Evolutionary conservation across 805 yeast species (phyloP), one percentile per base, ranked within the genome.

Genomic region (Suhomyces vadensis): DNA sequence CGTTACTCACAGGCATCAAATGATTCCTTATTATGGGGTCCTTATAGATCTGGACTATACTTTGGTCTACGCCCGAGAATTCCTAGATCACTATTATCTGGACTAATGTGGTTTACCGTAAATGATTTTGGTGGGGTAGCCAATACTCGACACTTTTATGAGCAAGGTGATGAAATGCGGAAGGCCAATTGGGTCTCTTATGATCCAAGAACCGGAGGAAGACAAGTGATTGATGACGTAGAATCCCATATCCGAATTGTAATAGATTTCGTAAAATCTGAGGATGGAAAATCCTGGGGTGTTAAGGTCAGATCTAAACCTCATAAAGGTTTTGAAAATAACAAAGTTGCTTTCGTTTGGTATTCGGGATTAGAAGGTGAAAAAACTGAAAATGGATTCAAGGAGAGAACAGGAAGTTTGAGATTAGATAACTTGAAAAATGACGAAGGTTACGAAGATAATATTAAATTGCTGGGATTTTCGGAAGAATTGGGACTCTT

Each of bases 201-300:
- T 61, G 98, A 94, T 59, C 90, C 97, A 4, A 75, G 98, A 50
- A 39, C 65, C 10, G 99, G 99, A 19, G 99, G 99, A 0, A 71
- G 77, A 48, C 92, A 94, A 58, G 69, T 78, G 1, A 81, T 94
- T 22, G 66, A 72, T 27, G 99, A 94, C 60, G 63, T 67, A 16
- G 85, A 78, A 25, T 77, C 81, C 48, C 79, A 80, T 43, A 63
- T 90, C 3, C 77, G 78, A 43, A 55, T 94, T 31, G 77, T 79
- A 0, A 80, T 87, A 5, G 87, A 85, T 48, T 87, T 90, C 61
- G 85, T 85, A 23, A 94, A 94, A 65, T 76, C 79, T 39, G 69
- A 63, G 6, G 83, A 79, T 43, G 87, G 84, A 3, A 79, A 79
- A 13, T 83, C 85, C 37, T 92, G 99, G 98, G 96, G 81, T 0